Evolutionary conservation across 108 stramenopile species (phyloP), one percentile per base, ranked within the genome.

Genomic region (Cyclotella sp.): DNA sequence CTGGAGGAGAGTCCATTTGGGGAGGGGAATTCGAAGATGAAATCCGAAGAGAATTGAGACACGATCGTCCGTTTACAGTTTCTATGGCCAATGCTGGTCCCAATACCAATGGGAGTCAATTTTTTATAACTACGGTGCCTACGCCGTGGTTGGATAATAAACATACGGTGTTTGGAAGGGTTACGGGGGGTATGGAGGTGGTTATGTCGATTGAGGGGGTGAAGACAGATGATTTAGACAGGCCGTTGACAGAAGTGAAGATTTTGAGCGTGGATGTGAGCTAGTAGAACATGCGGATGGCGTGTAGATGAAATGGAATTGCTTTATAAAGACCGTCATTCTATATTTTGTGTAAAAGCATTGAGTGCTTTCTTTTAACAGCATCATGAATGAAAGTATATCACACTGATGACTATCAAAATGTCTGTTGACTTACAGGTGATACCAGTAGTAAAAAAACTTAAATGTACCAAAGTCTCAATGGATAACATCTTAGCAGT

Each of bases 21-120:
- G 98, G 98, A 24, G 98, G 98, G 21, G 98, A 98, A 69, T 99
- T 99, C 75, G 96, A 98, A 74, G 99, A 99, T 85, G 99, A 99
- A 72, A 95, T 99, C 79, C 87, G 92, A 34, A 83, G 94, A 55
- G 86, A 90, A 47, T 83, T 82, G 24, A 18, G 77, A 2, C 73
- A 83, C 21, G 72, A 99, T 73, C 89, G 98, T 3, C 98, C 98
- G 0, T 98, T 97, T 75, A 98, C 97, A 13, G 93, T 98, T 2
- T 93, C 93, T 64, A 99, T 99, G 99, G 98, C 98, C 9, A 98
- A 98, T 86, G 97, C 96, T 42, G 97, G 92, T 11, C 88, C 91
- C 9, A 86, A 88, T 60, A 93, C 93, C 5, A 91, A 93, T 53
- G 93, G 93, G 0, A 85, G 83, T 73, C 91, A 87, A 58, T 79